Base-by-base conservation (phyloP, 1,284 basidiomycete genomes). In the Apiotrichum akiyoshidainum region DNA sequence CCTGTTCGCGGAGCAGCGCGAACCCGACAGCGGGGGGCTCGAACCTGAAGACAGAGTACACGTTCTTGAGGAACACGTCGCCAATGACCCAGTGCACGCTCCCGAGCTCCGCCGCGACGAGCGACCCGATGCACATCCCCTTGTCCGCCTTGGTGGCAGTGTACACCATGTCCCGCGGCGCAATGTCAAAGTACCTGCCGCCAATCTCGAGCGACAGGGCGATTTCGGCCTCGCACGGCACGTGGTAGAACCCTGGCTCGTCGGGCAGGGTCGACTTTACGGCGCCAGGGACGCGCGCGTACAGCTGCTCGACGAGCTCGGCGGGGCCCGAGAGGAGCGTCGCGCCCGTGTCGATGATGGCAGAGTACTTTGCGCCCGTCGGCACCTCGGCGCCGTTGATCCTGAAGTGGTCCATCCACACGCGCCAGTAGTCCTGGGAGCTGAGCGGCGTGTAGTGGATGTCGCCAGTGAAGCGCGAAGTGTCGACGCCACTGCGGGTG, bases 301-400 rank as follows among this genome's bases (percentile, higher is more conserved):
- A 97, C 52, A 98, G 81, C 12, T 78, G 74, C 0, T 83, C 75
- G 47, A 95, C 84, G 53, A 81, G 79, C 11, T 74, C 68, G 1
- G 83, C 31, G 0, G 94, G 93, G 0, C 89, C 92, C 11, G 90
- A 92, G 51, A 97, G 83, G 45, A 96, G 85, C 0, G 93, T 95
- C 1, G 93, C 96, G 57, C 93, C 93, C 0, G 80, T 97, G 65
- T 82, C 81, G 66, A 82, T 78, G 17, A 72, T 78, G 22, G 60
- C 57, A 33, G 64, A 67, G 47, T 68, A 64, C 8, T 19, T 14
- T 5, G 72, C 68, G 8, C 49, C 54, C 2, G 80, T 63, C 19
- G 65, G 65, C 59, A 81, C 65, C 13, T 65, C 60, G 7, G 70
- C 64, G 39, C 80, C 81, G 54, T 80, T 77, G 46, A 82, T 72